Percentiles rank a stretch among this genome's conserved stretches.
Evolutionary conservation across 371 early-diverging fungal genomes (phyloP).

Genomic region (Saksenaea oblongispora): DNA sequence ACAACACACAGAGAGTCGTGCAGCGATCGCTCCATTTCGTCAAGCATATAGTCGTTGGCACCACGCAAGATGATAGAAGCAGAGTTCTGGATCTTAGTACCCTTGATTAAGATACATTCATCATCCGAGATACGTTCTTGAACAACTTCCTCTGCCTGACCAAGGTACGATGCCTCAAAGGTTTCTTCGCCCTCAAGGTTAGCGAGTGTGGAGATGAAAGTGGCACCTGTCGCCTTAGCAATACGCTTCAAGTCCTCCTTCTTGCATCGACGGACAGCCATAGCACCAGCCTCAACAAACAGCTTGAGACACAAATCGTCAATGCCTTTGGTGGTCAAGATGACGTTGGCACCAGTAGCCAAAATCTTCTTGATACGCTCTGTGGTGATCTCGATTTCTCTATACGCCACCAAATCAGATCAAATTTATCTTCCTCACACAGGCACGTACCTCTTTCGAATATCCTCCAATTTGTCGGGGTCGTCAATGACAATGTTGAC

Average conservation of each 20-base stretch:
- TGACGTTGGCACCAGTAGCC: conserved; percentile 97
- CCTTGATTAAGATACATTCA: conserved; percentile 97
- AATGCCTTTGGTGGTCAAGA: conserved; percentile 99
- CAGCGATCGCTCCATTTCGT: conserved; percentile 99
- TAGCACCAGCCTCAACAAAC: conserved; percentile 94
- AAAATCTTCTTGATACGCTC: conserved; percentile 97
- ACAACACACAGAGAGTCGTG: conserved; percentile 98
- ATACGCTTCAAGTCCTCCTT: conserved; percentile 98
- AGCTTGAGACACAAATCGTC: conserved; percentile 98
- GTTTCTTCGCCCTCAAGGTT: conserved; percentile 98
- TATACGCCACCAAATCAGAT: conserved; percentile 12
- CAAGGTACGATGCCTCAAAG: conserved; percentile 61
- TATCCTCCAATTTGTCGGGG: conserved; percentile 98
- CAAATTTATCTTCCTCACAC: background rate
- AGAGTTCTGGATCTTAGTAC: conserved; percentile 90
- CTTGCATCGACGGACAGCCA: conserved; percentile 95
- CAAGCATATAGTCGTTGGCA: conserved; percentile 98
- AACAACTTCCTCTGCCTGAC: conserved; percentile 58
- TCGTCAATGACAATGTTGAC: conserved; percentile 98
- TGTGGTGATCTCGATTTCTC: conserved; percentile 95
- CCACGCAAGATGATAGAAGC: conserved; percentile 98
- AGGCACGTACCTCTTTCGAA: conserved; percentile 80
- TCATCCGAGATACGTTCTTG: conserved; percentile 98
- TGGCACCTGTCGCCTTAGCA: conserved; percentile 97
- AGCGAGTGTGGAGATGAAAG: conserved; percentile 95